phyloP scores from a whole-genome alignment of 306 rosid genomes.

The Prunus mira region DNA sequence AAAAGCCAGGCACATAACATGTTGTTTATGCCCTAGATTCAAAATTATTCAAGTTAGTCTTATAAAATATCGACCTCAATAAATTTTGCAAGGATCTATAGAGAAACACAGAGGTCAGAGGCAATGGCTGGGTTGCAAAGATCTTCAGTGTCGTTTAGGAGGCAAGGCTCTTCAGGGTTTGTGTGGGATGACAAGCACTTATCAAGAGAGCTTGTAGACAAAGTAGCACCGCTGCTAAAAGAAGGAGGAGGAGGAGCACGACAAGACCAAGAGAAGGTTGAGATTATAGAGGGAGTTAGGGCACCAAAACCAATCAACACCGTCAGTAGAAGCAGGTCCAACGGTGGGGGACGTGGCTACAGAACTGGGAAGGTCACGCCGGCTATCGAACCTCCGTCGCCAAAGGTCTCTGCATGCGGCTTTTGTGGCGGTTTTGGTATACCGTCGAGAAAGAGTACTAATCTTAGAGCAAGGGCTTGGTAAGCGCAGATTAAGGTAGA shows the following conservation, averaged over 20 bases:
- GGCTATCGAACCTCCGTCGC: conserved; percentile 84
- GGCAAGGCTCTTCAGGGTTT: conserved; percentile 86
- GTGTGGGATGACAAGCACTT: conserved; percentile 74
- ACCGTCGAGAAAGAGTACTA: conserved; percentile 22
- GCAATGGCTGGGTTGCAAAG: conserved; percentile 80
- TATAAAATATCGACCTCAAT: too few species aligned
- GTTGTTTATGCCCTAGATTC: too few species aligned
- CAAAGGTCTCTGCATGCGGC: conserved; percentile 74
- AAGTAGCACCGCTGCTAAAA: conserved; percentile 9
- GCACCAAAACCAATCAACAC: conserved; percentile 27
- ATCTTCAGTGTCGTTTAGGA: conserved; percentile 72
- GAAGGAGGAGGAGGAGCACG: conserved; percentile 3
- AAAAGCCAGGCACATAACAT: too few species aligned
- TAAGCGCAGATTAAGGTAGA: conserved; percentile 46
- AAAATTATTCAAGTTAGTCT: too few species aligned
- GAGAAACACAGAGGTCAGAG: too few species aligned
- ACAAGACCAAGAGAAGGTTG: conserved; percentile 6
- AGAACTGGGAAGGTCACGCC: conserved; percentile 57
- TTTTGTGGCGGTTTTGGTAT: conserved; percentile 58
- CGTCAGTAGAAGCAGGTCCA: conserved; percentile 54
- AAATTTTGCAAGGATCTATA: too few species aligned
- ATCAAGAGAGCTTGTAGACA: conserved; percentile 44
- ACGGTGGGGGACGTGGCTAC: conserved; percentile 51
- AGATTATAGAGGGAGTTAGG: conserved; percentile 9
- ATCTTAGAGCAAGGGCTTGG: conserved; percentile 29